Evolutionary conservation across 2,329 filamentous ascomycete species (phyloP).

Genomic region (Cordyceps militaris): DNA sequence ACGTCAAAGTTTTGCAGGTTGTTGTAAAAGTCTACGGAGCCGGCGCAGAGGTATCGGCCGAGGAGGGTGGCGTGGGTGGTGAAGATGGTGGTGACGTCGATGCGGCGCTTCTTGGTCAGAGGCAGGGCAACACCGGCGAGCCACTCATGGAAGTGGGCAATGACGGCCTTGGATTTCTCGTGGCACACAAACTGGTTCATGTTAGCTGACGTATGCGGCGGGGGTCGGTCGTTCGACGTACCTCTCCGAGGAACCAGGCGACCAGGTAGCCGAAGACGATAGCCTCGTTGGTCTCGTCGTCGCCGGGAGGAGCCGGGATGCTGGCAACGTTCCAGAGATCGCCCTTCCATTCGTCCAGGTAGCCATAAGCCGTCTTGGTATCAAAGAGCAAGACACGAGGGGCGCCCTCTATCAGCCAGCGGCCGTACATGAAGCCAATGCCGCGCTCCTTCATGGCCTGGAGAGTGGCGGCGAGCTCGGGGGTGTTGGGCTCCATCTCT

Average conservation of each 20-base stretch:
- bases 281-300: slow-evolving; percentile 94
- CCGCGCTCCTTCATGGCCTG: slow-evolving; percentile 89
- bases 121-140: slow-evolving; percentile 89
- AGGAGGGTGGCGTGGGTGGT: slow-evolving; percentile 95
- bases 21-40: slow-evolving; percentile 98
- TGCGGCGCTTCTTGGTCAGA: slow-evolving; percentile 84
- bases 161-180: slow-evolving; percentile 84
- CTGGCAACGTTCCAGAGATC: slow-evolving; percentile 90
- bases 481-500: slow-evolving; percentile 76
- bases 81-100: slow-evolving; percentile 97
- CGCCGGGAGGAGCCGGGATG: slow-evolving; percentile 86
- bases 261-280: slow-evolving; percentile 97
- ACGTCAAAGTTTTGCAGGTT: slow-evolving; percentile 96
- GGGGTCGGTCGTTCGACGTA: slow-evolving; percentile 34
- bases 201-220: slow-evolving; percentile 12
- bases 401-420: slow-evolving; percentile 96
- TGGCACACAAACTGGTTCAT: slow-evolving; percentile 74
- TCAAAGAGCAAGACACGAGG: slow-evolving; percentile 91
- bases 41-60: slow-evolving; percentile 91
- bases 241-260: slow-evolving; percentile 97
- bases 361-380: slow-evolving; percentile 85
- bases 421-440: slow-evolving; percentile 82
- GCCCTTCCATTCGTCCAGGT: slow-evolving; percentile 92
- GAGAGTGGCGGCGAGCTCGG: slow-evolving; percentile 74
- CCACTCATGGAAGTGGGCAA: slow-evolving; percentile 99